A percentile compares a stretch with the other conserved stretches of the same genome.
These are phyloP conservation scores for Pythium monospermum DNA, from an alignment of 352 stramenopile genomes.

Conservation along the genomic window DNA sequence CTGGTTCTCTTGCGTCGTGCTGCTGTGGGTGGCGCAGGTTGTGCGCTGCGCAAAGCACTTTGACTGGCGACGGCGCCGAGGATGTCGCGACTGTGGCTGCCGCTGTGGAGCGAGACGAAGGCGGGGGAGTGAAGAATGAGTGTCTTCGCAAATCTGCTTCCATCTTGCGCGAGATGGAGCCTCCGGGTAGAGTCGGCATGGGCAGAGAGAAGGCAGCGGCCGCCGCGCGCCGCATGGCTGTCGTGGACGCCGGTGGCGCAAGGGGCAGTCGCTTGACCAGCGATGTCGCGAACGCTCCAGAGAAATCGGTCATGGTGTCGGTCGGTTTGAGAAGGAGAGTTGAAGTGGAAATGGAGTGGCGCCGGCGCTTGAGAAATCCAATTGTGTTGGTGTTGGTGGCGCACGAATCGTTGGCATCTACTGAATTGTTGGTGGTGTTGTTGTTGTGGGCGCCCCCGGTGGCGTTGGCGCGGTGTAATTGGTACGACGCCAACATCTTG, in stretches of 20 bases:
- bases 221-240: conserved; percentile 6
- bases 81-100: background rate
- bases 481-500: no score
- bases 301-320: conserved; percentile 4
- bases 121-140: conserved; percentile 14
- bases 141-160: conserved; percentile 13
- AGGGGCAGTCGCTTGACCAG: conserved; percentile 4
- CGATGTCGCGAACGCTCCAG: no score
- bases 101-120: no score
- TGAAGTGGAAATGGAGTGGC: conserved; percentile 24
- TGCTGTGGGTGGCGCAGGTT: background rate
- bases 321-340: conserved; percentile 1
- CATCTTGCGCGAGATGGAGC: conserved; percentile 16
- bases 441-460: no score
- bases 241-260: background rate
- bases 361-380: conserved; percentile 3
- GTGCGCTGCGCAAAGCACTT: conserved; percentile 11
- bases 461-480: no score
- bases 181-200: conserved; percentile 4
- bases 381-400: background rate
- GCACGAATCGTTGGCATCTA: background rate
- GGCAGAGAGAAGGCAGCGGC: conserved; percentile 7
- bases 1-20: no score
- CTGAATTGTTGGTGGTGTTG: background rate
- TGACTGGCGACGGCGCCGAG: conserved; percentile 7